These are phyloP conservation scores for Alternaria longipes DNA, from an alignment of 2,329 filamentous ascomycete species.

Conservation along the genomic window DNA sequence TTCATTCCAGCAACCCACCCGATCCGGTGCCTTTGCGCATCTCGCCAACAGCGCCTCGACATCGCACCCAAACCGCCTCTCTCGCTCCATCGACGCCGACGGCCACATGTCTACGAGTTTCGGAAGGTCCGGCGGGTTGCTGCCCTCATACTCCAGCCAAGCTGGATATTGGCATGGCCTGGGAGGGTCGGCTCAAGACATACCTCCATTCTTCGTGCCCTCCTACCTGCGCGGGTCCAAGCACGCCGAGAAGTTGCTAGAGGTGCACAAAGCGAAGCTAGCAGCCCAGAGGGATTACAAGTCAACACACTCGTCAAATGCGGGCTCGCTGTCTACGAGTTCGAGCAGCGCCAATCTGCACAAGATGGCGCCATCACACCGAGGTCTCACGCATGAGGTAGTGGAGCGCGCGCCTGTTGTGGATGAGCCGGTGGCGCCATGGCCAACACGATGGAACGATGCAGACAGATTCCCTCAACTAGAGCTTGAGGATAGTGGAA, in stretches of 20 bases:
- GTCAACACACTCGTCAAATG: slow-evolving; percentile 56
- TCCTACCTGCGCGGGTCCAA: slow-evolving; percentile 82
- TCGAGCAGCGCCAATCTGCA: slow-evolving; percentile 67
- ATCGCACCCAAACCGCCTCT: slow-evolving; percentile 42
- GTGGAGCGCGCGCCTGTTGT: slow-evolving; percentile 74
- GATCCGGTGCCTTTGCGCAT: slow-evolving; percentile 62
- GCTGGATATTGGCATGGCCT: slow-evolving; percentile 50
- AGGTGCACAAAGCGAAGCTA: slow-evolving; percentile 71
- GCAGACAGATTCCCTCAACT: slow-evolving; percentile 77
- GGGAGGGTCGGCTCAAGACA: slow-evolving; percentile 37
- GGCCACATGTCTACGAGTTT: slow-evolving; percentile 58
- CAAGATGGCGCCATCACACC: slow-evolving; percentile 71
- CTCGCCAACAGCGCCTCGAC: slow-evolving; percentile 60
- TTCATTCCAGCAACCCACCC: slow-evolving; percentile 45
- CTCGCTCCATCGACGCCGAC: slow-evolving; percentile 58
- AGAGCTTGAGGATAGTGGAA: slow-evolving; percentile 77
- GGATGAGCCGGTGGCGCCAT: slow-evolving; percentile 71
- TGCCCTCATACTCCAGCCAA: slow-evolving; percentile 60
- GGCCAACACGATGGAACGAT: slow-evolving; percentile 85
- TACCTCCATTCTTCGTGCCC: slow-evolving; percentile 75
- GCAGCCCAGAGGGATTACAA: slow-evolving; percentile 56
- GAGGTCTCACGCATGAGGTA: slow-evolving; percentile 83
- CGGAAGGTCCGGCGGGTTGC: slow-evolving; percentile 50
- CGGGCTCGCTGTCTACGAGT: slow-evolving; percentile 62
- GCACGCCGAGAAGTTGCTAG: slow-evolving; percentile 79